phyloP scores from a whole-genome alignment of 495 filamentous ascomycete genomes.

The Pyronema omphalodes region DNA sequence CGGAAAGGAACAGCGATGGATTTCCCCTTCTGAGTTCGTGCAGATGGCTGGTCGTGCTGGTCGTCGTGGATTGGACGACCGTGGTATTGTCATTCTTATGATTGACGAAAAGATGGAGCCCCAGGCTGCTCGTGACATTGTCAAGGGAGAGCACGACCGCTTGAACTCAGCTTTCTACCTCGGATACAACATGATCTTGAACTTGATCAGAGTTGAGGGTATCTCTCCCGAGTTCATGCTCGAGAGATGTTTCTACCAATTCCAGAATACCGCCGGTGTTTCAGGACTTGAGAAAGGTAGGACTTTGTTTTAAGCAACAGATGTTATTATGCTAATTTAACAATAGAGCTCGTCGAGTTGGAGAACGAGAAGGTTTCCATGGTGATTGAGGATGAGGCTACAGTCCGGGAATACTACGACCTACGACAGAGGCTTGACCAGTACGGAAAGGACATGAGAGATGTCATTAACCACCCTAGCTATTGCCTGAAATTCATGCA shows the following conservation, averaged over 20 bases:
- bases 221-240: constrained; percentile 96
- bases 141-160: constrained; percentile 86
- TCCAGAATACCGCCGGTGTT: constrained; percentile 80
- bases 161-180: constrained; percentile 95
- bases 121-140: constrained; percentile 77
- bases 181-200: constrained; percentile 98
- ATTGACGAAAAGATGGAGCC: constrained; percentile 92
- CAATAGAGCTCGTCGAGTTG: constrained; percentile 46
- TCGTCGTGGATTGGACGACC: constrained; percentile 88
- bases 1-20: constrained; percentile 59
- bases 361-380: constrained; percentile 53
- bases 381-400: constrained; percentile 64
- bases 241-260: constrained; percentile 91
- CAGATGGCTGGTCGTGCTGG: constrained; percentile 97
- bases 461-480: constrained; percentile 75
- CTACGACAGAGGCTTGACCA: constrained; percentile 62
- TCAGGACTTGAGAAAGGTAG: constrained; percentile 53
- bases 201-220: constrained; percentile 84
- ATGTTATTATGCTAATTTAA: constrained; percentile 15
- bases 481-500: constrained; percentile 66
- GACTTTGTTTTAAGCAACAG: not conserved
- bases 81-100: constrained; percentile 99
- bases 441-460: constrained; percentile 67
- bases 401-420: constrained; percentile 80
- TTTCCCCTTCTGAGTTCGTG: constrained; percentile 90